These are phyloP conservation scores for Paecilomyces variotii DNA, from an alignment of 2,329 filamentous ascomycete species.

Conservation along the genomic window DNA sequence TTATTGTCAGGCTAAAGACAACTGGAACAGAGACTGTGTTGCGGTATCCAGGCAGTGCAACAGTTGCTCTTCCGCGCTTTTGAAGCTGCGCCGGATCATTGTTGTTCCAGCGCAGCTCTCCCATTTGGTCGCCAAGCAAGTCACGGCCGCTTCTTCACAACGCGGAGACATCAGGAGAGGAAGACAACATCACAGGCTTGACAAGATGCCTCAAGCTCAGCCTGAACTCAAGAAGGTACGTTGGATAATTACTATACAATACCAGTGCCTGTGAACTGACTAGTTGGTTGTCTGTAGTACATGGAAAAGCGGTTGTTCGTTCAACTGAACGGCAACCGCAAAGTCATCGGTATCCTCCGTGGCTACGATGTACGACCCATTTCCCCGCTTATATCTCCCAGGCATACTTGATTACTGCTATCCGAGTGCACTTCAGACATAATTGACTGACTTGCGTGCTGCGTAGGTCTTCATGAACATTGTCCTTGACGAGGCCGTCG, in stretches of 20 bases:
- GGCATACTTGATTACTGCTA: not conserved
- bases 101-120: conserved; percentile 26
- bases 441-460: not conserved
- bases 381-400: not conserved
- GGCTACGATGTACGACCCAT: conserved; percentile 79
- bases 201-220: conserved; percentile 93
- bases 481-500: conserved; percentile 91
- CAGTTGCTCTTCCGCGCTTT: conserved; percentile 9
- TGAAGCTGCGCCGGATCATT: conserved; percentile 22
- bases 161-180: conserved; percentile 15
- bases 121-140: conserved; percentile 9
- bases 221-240: conserved; percentile 95
- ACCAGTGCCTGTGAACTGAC: conserved; percentile 11
- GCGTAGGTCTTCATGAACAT: conserved; percentile 92
- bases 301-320: conserved; percentile 98
- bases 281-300: conserved; percentile 54
- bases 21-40: not conserved
- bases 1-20: conserved; percentile 19
- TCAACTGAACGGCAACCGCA: conserved; percentile 94
- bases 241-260: conserved; percentile 7
- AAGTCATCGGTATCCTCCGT: conserved; percentile 87
- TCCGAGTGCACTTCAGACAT: not conserved
- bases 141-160: conserved; percentile 16
- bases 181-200: conserved; percentile 13
- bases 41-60: not conserved